Evolutionary conservation across 2,329 filamentous ascomycete species (phyloP).

Genomic region (Talaromyces pinophilus): DNA sequence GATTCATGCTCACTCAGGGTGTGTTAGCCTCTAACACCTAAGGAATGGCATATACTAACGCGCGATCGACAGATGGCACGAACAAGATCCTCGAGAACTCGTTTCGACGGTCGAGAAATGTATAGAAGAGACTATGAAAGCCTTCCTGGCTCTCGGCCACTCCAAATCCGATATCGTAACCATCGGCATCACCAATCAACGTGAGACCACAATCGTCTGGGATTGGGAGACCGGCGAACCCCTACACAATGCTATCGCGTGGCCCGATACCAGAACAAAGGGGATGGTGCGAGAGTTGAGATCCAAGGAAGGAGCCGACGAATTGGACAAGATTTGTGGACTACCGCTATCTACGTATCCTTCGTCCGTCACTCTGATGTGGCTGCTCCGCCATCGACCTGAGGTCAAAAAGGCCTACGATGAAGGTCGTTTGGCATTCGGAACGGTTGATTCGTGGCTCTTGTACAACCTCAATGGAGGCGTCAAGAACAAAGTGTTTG

Average conservation of each 20-base stretch:
- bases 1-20: slow-evolving; percentile 82
- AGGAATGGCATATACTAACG: neutral
- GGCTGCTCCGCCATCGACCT: slow-evolving; percentile 73
- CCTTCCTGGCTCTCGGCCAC: slow-evolving; percentile 71
- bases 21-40: slow-evolving; percentile 41
- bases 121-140: slow-evolving; percentile 72
- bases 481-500: slow-evolving; percentile 65
- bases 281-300: slow-evolving; percentile 77
- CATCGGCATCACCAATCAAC: slow-evolving; percentile 86
- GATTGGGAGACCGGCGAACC: slow-evolving; percentile 77
- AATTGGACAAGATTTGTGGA: slow-evolving; percentile 70
- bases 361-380: slow-evolving; percentile 79
- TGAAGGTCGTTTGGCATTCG: slow-evolving; percentile 73
- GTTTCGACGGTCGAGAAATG: slow-evolving; percentile 74
- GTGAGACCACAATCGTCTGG: slow-evolving; percentile 86
- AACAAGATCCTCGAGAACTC: slow-evolving; percentile 80
- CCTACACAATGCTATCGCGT: slow-evolving; percentile 81
- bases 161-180: slow-evolving; percentile 68
- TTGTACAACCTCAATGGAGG: slow-evolving; percentile 79
- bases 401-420: slow-evolving; percentile 74
- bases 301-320: slow-evolving; percentile 64
- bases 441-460: slow-evolving; percentile 86
- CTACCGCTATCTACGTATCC: slow-evolving; percentile 86
- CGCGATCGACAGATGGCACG: slow-evolving; percentile 73
- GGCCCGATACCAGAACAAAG: slow-evolving; percentile 82